Evolutionary conservation across 768 basidiomycete species (phyloP).

Genomic region (Rubroboletus pulcherrimus): DNA sequence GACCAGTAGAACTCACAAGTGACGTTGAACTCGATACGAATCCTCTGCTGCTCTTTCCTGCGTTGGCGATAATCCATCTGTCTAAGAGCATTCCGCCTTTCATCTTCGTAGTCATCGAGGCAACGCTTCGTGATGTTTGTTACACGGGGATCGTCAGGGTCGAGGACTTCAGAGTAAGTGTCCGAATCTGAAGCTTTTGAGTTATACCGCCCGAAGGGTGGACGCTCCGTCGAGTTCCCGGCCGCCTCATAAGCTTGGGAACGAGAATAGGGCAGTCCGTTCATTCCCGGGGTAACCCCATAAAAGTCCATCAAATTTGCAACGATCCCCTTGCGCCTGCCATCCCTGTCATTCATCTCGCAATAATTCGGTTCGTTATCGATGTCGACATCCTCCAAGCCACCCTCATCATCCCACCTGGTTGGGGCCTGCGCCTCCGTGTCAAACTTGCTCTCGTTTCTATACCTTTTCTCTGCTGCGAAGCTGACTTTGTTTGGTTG

Average conservation of each 20-base stretch:
- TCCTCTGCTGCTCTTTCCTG: slow-evolving; percentile 59
- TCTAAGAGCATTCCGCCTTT: slow-evolving; percentile 56
- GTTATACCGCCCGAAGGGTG: slow-evolving; percentile 32
- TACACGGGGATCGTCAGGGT: slow-evolving; percentile 70
- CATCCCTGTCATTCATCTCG: slow-evolving; percentile 23
- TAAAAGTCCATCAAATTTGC: slow-evolving; percentile 32
- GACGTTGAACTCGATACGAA: slow-evolving; percentile 72
- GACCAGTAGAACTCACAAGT: slow-evolving; percentile 46
- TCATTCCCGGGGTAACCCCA: slow-evolving; percentile 18
- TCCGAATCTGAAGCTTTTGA: slow-evolving; percentile 42
- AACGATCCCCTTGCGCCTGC: slow-evolving; percentile 25
- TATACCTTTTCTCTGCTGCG: slow-evolving; percentile 22
- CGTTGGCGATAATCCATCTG: slow-evolving; percentile 67
- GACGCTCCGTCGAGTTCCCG: slow-evolving; percentile 8
- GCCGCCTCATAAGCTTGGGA: slow-evolving; percentile 16
- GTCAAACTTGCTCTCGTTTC: slow-evolving; percentile 18
- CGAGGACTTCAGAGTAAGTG: slow-evolving; percentile 50
- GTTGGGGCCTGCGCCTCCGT: slow-evolving; percentile 21
- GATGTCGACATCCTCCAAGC: slow-evolving; percentile 20
- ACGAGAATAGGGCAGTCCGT: slow-evolving; percentile 26
- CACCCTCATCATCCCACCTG: slow-evolving; percentile 3
- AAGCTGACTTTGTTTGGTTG: slow-evolving; percentile 39
- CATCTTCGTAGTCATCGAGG: slow-evolving; percentile 57
- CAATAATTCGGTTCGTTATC: slow-evolving; percentile 11
- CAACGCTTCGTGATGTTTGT: slow-evolving; percentile 51